phyloP scores from a whole-genome alignment of 306 rosid genomes.

The Lotus japonicus region DNA sequence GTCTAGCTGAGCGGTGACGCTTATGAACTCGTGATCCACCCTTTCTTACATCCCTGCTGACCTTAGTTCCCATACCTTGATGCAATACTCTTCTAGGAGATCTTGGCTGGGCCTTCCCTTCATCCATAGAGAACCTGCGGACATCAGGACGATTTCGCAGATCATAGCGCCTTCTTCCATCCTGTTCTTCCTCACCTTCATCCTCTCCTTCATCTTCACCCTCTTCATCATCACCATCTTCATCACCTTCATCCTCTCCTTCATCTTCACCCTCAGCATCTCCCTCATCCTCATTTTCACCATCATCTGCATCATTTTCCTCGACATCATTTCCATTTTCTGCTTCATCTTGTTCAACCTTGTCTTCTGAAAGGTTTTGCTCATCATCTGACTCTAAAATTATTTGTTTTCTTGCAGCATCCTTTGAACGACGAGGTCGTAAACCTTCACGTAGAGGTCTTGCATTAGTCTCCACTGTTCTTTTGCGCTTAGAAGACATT shows the following conservation, averaged over 20 bases:
- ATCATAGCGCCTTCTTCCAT: constrained; percentile 89
- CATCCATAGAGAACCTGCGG: constrained; percentile 76
- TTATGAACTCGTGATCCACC: constrained; percentile 89
- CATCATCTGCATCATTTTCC: constrained; percentile 83
- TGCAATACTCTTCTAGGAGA: constrained; percentile 90
- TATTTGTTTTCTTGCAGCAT: constrained; percentile 36
- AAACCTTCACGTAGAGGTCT: constrained; percentile 92
- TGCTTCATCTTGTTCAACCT: constrained; percentile 67
- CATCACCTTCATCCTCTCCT: constrained; percentile 55
- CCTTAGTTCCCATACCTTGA: constrained; percentile 92
- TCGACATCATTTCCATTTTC: constrained; percentile 82
- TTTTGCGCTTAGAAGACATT: constrained; percentile 56
- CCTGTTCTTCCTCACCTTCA: constrained; percentile 82
- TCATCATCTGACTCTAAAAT: constrained; percentile 61
- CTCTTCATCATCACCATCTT: constrained; percentile 63
- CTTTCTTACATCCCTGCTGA: constrained; percentile 82
- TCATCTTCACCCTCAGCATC: constrained; percentile 65
- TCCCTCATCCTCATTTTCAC: constrained; percentile 57
- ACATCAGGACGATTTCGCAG: constrained; percentile 93
- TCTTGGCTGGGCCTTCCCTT: constrained; percentile 67
- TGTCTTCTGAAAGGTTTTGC: constrained; percentile 63
- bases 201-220: constrained; percentile 64
- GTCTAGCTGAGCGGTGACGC: constrained; percentile 75
- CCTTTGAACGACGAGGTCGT: constrained; percentile 80
- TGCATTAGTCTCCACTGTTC: constrained; percentile 31